Percentiles rank a stretch among this genome's conserved stretches.
phyloP scores from a whole-genome alignment of 1,284 basidiomycete species.

The Wallemia mellicola region DNA sequence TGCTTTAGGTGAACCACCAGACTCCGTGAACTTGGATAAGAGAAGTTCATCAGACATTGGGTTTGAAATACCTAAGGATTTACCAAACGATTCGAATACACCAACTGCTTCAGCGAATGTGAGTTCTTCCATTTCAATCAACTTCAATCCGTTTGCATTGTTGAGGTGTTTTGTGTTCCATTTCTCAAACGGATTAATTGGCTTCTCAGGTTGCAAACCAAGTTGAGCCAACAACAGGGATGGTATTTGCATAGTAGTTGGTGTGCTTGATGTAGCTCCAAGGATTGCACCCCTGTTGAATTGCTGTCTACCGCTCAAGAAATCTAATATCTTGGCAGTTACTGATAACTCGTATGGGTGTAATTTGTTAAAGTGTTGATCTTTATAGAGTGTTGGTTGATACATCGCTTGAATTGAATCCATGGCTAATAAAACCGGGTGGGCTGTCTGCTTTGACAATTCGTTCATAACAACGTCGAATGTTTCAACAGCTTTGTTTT shows the following conservation, averaged over 20 bases:
- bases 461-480: slow-evolving; percentile 2
- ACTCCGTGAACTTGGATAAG: slow-evolving; percentile 11
- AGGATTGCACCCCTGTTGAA: not conserved
- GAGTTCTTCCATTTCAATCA: not conserved
- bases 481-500: not conserved
- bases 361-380: slow-evolving; percentile 2
- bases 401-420: slow-evolving; percentile 4
- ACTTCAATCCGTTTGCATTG: not conserved
- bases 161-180: not conserved
- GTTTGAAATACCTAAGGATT: not conserved
- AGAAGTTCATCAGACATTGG: slow-evolving; percentile 13
- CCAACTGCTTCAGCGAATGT: not conserved
- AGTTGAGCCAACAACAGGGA: not conserved
- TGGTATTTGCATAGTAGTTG: not conserved
- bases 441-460: not conserved
- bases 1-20: slow-evolving; percentile 13
- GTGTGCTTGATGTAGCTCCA: not conserved
- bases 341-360: not conserved
- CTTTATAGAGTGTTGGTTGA: slow-evolving; percentile 2
- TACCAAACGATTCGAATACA: not conserved
- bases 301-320: not conserved
- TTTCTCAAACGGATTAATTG: not conserved
- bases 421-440: slow-evolving; percentile 4
- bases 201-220: not conserved
- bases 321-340: not conserved